Base-by-base conservation (phyloP, 129 eudicot species). In the Centaurea solstitialis region DNA sequence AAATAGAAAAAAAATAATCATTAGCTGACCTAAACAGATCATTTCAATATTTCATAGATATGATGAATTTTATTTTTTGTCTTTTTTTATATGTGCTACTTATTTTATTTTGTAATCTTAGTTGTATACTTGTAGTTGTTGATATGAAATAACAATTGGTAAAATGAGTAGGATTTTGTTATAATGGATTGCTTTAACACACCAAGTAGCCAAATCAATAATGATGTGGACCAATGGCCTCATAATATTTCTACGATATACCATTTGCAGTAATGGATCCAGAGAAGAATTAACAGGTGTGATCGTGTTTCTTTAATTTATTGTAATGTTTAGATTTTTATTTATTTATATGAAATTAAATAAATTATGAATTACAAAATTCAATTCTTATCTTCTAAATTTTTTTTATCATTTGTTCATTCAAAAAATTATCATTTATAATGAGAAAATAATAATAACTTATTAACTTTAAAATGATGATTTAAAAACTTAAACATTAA, bases 151-250 rank as follows among this genome's bases (percentile, higher is more conserved):
- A 81, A 15, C 37, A 59, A 67, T 47, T 67, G 59, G 69, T 67
- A 80, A 73, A 41, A 68, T 4, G 3, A 17, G 80, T 47, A 68
- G n/a, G 71, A 47, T 81, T n/a, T 68, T 68, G 80, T 43, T n/a
- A 24, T 15, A 80, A 67, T 68, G 7, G 5, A 38, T 23, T 68
- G 47, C 24, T 70, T 68, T 74, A 80, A 74, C 18, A 61, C 77
- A 72, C 72, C 0, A 43, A 40, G 41, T 57, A 17, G 40, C 71
- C 38, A 53, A 8, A 57, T 59, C 50, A 38, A 79, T 61, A 41
- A 38, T 38, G 78, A 64, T 62, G 72, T 72, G 78, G 79, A 80
- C 79, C 78, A 35, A 21, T 53, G 26, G 70, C 26, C 40, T 40
- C 3, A 45, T 50, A 71, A 15, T 33, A n/a, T n/a, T n/a, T n/a